phyloP scores from a whole-genome alignment of 1,284 basidiomycete species.

The Rhodotorula sp. region DNA sequence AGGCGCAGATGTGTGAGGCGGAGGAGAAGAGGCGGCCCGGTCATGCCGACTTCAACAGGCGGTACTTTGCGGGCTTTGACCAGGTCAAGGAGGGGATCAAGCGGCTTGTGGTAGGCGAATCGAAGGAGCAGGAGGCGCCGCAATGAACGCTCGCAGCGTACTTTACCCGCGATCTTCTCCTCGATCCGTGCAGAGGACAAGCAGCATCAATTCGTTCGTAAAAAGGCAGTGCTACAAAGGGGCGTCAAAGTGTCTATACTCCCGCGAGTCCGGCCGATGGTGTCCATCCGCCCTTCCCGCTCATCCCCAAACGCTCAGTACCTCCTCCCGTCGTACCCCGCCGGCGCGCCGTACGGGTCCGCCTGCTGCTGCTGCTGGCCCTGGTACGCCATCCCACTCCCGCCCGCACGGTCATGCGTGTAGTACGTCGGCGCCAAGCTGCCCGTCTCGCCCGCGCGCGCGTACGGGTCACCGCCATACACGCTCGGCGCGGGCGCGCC shows the following conservation, averaged over 20 bases:
- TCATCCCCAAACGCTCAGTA: not conserved
- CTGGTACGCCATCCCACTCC: not conserved
- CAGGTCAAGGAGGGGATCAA: constrained; percentile 11
- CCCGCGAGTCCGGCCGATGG: not conserved
- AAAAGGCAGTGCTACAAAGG: not conserved
- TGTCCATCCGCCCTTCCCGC: too few species aligned
- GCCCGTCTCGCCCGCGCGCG: not conserved
- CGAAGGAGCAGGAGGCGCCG: not conserved
- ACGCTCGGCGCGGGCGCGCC: constrained; percentile 1
- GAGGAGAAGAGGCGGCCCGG: constrained; percentile 30
- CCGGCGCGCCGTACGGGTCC: constrained; percentile 10
- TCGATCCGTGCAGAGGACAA: not conserved
- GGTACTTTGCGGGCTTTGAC: constrained; percentile 35
- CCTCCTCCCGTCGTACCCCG: not conserved
- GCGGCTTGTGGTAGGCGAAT: not conserved
- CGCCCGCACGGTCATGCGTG: constrained; percentile 11
- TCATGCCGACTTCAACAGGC: constrained; percentile 41
- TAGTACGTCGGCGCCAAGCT: constrained; percentile 26
- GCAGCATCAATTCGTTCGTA: too few species aligned
- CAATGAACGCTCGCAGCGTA: not conserved
- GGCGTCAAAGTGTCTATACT: not conserved
- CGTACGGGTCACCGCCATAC: not conserved
- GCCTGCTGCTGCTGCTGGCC: not conserved
- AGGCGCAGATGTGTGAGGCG: not conserved
- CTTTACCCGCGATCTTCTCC: not conserved